Conservation (phyloP, 2,329 filamentous ascomycete genomes). For the Cryphonectria japonica region DNA sequence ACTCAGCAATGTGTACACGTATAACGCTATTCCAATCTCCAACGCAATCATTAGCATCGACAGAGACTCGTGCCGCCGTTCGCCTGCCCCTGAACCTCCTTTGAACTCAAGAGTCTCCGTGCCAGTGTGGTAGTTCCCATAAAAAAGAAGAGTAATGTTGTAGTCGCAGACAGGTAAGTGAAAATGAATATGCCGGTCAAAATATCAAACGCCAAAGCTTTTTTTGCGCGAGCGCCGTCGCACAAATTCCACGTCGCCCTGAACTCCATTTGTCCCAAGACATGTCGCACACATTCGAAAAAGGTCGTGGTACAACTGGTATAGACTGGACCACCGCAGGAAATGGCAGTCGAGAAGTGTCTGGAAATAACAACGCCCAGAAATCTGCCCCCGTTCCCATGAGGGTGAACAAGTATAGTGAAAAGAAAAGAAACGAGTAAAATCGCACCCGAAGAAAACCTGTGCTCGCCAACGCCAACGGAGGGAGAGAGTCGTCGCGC, state of each 20-base stretch:
- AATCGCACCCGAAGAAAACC: not conserved
- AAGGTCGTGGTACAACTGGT: conserved; percentile 4
- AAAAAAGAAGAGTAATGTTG: not conserved
- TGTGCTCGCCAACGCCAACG: not conserved
- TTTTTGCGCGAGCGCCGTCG: not conserved
- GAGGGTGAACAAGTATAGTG: not conserved
- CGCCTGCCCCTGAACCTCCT: not conserved
- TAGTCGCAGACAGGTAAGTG: not conserved
- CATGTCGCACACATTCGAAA: conserved; percentile 7
- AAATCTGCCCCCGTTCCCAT: not conserved
- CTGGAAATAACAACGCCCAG: not conserved
- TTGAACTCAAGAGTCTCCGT: not conserved
- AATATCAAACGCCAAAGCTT: conserved; percentile 9
- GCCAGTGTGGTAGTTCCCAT: not conserved
- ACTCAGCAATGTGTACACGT: not conserved
- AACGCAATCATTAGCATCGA: not conserved
- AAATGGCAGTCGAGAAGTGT: not conserved
- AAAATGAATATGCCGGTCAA: not conserved
- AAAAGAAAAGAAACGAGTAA: not conserved
- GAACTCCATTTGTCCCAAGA: conserved; percentile 9
- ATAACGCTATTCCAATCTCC: not conserved
- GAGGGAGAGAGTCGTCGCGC: not conserved
- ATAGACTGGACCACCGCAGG: not conserved
- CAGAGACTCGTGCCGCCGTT: not conserved
- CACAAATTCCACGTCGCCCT: not conserved